A percentile compares a stretch with the other conserved stretches of the same genome.
Evolutionary conservation across 345 rosid genomes (phyloP).

Genomic region (Psidium guajava): DNA sequence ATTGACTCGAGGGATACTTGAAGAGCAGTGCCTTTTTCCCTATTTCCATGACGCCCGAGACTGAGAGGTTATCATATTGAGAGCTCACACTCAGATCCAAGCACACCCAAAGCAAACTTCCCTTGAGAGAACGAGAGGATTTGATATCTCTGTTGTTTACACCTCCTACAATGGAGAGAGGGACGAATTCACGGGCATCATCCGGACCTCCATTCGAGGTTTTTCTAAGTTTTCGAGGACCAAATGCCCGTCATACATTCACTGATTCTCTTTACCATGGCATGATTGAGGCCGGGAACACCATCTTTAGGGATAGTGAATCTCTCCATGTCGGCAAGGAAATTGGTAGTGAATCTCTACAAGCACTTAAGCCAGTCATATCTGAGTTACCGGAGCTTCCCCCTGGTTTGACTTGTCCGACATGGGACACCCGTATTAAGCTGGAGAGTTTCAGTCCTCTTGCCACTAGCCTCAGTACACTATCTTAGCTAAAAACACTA

Average conservation of each 20-base stretch:
- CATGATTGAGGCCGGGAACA: no score
- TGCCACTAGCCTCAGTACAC: no score
- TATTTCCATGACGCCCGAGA: no score
- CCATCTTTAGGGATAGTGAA: no score
- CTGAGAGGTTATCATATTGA: not conserved
- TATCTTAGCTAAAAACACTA: no score
- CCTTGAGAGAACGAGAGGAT: not conserved
- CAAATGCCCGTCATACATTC: accelerated
- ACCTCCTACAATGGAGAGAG: accelerated
- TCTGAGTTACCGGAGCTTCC: not conserved
- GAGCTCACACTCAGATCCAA: accelerated
- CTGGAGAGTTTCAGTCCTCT: no score
- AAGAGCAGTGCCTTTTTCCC: no score
- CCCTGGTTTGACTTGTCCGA: not conserved
- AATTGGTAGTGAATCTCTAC: not conserved
- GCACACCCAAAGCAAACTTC: not conserved
- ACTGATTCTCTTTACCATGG: not conserved
- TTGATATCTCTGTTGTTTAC: not conserved
- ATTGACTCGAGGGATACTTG: no score
- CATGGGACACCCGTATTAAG: no score
- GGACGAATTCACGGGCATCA: accelerated
- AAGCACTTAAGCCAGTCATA: not conserved
- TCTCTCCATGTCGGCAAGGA: no score
- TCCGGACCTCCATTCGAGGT: accelerated
- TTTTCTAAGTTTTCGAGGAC: not conserved